phyloP scores from a whole-genome alignment of 176 grass and related monocot species.

The Stipa capillata region DNA sequence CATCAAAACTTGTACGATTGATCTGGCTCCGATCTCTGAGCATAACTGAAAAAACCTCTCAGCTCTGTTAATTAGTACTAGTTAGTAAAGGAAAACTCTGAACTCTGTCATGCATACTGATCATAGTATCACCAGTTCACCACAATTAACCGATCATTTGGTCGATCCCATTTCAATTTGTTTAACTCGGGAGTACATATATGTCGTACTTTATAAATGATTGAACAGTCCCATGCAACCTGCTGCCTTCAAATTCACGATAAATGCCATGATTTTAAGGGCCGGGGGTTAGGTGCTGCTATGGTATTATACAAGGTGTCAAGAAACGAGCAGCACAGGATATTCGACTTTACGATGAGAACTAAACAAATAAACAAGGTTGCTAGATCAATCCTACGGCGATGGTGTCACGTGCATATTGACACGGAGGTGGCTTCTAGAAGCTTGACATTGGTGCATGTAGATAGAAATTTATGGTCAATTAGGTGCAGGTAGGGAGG shows the following conservation, averaged over 20 bases:
- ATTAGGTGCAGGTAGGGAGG: neutral
- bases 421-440: constrained; percentile 26
- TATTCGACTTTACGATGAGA: neutral
- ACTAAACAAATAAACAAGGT: neutral
- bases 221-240: constrained; percentile 4
- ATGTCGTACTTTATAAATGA: neutral
- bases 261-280: neutral
- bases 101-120: neutral
- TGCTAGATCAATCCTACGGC: neutral
- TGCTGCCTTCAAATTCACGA: neutral
- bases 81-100: neutral
- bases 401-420: neutral
- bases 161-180: neutral
- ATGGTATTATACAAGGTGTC: no score
- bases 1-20: neutral
- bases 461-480: neutral
- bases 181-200: neutral
- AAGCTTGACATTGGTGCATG: constrained; percentile 1
- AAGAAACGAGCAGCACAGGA: neutral
- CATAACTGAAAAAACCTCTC: neutral
- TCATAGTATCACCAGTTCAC: neutral
- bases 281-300: neutral
- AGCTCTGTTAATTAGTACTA: neutral
- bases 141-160: neutral
- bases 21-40: neutral